Percentiles rank a stretch among this genome's conserved stretches.
Conservation (phyloP, 352 stramenopile genomes). For the Stephanocyclus meneghinianus region DNA sequence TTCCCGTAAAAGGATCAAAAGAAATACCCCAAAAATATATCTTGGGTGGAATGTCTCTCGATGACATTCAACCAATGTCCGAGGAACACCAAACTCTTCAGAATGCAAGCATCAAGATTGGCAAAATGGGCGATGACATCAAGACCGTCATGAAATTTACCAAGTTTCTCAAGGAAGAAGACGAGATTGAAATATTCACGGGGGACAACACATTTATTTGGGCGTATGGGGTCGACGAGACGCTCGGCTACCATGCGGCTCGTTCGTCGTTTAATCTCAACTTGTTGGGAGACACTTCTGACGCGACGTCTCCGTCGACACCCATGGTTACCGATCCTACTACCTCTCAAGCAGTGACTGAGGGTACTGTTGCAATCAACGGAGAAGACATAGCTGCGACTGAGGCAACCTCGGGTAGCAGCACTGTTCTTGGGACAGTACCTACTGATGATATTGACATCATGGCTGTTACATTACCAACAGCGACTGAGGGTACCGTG, state of each 20-base stretch:
- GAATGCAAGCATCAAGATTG: conserved; percentile 3
- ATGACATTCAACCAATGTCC: conserved; percentile 10
- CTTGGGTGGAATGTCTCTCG: conserved; percentile 3
- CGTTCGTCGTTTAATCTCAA: background rate
- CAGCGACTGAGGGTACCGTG: background rate
- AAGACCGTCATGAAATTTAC: conserved; percentile 18
- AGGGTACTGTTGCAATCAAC: background rate
- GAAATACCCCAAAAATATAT: conserved; percentile 16
- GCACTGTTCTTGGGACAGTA: background rate
- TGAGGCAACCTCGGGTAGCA: background rate
- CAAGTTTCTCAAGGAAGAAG: background rate
- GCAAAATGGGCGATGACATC: background rate
- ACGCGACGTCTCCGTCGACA: background rate
- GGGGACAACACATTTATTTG: conserved; percentile 6
- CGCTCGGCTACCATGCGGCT: background rate
- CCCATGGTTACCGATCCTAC: conserved; percentile 1
- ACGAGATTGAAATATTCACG: background rate
- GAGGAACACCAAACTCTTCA: conserved; percentile 16
- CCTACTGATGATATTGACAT: background rate
- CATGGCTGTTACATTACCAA: background rate
- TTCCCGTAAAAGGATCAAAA: background rate
- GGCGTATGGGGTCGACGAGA: conserved; percentile 2
- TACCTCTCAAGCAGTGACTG: background rate
- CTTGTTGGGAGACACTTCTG: background rate
- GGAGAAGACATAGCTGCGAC: background rate